phyloP scores from a whole-genome alignment of 2,329 filamentous ascomycete species.

The Magnaporthiopsis incrustans region DNA sequence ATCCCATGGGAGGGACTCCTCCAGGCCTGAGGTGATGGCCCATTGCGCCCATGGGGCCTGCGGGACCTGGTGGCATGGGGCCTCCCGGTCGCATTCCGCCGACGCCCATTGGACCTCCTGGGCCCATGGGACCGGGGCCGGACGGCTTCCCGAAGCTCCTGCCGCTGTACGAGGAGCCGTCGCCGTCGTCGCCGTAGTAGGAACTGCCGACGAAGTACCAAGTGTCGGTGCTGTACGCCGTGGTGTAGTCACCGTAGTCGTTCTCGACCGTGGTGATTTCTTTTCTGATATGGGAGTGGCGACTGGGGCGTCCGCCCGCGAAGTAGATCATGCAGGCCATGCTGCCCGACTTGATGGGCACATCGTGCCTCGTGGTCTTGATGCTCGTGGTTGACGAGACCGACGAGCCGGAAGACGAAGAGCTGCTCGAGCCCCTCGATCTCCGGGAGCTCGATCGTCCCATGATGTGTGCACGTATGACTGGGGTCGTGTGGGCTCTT shows the following conservation, averaged over 20 bases:
- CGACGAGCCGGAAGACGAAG: slow-evolving; percentile 6
- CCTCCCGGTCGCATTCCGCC: not conserved
- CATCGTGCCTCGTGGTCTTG: slow-evolving; percentile 1
- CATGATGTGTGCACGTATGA: slow-evolving; percentile 1
- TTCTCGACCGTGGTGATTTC: slow-evolving; percentile 11
- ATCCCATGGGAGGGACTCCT: not conserved
- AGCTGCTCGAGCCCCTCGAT: slow-evolving; percentile 1
- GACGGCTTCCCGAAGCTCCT: not conserved
- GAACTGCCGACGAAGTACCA: slow-evolving; percentile 12
- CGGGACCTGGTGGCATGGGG: not conserved
- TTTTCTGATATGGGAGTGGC: slow-evolving; percentile 12
- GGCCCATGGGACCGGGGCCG: not conserved
- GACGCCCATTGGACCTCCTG: not conserved
- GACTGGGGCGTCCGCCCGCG: slow-evolving; percentile 13
- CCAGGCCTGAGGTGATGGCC: too few relatives aligned
- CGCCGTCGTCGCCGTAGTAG: slow-evolving; percentile 7
- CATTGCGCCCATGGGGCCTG: not conserved
- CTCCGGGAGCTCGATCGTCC: slow-evolving; percentile 3
- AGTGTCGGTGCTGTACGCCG: slow-evolving; percentile 4
- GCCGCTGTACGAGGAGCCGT: slow-evolving; percentile 4
- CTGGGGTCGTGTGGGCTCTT: not conserved
- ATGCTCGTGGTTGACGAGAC: slow-evolving; percentile 8
- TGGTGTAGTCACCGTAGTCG: slow-evolving; percentile 10
- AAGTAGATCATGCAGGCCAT: slow-evolving; percentile 12
- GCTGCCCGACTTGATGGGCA: slow-evolving; percentile 9